phyloP scores from a whole-genome alignment of 257 asterid species.

The Agastache rugosa region DNA sequence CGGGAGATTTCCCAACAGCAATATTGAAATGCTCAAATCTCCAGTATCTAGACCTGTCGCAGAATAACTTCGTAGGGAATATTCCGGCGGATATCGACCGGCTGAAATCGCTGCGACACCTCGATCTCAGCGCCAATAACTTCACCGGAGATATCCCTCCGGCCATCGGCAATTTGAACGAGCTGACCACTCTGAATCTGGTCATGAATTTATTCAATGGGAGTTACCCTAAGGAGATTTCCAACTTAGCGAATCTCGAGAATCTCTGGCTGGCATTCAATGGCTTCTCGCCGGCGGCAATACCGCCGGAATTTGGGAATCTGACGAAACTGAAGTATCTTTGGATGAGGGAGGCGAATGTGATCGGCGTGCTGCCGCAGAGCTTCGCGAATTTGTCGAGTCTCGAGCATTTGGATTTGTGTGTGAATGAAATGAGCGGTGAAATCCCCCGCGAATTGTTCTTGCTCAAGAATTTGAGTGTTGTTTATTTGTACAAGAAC shows the following conservation, averaged over 20 bases:
- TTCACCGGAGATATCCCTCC: slow-evolving; percentile 87
- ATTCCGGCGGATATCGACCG: slow-evolving; percentile 60
- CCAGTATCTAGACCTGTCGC: slow-evolving; percentile 59
- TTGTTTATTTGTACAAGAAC: slow-evolving; percentile 52
- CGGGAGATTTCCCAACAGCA: slow-evolving; percentile 57
- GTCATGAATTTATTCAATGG: slow-evolving; percentile 64
- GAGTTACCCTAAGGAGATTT: slow-evolving; percentile 68
- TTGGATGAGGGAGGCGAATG: slow-evolving; percentile 54
- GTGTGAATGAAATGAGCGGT: slow-evolving; percentile 43
- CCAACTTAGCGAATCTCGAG: slow-evolving; percentile 67
- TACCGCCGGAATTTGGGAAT: slow-evolving; percentile 69
- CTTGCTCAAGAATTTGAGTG: slow-evolving; percentile 60
- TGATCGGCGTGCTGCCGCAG: slow-evolving; percentile 53
- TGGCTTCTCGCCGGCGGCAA: slow-evolving; percentile 51
- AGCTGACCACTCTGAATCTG: slow-evolving; percentile 45
- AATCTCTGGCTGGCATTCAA: slow-evolving; percentile 57
- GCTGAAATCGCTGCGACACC: slow-evolving; percentile 50
- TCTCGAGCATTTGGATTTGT: slow-evolving; percentile 51
- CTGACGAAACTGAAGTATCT: slow-evolving; percentile 50
- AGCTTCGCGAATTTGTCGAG: slow-evolving; percentile 40
- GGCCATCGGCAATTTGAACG: slow-evolving; percentile 59
- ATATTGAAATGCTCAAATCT: slow-evolving; percentile 65
- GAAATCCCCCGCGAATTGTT: slow-evolving; percentile 55
- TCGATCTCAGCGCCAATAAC: slow-evolving; percentile 67
- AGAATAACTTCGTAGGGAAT: slow-evolving; percentile 60